A percentile compares a stretch with the other conserved stretches of the same genome.
Conservation (phyloP, 805 yeast species). For the Candida oleophila region DNA sequence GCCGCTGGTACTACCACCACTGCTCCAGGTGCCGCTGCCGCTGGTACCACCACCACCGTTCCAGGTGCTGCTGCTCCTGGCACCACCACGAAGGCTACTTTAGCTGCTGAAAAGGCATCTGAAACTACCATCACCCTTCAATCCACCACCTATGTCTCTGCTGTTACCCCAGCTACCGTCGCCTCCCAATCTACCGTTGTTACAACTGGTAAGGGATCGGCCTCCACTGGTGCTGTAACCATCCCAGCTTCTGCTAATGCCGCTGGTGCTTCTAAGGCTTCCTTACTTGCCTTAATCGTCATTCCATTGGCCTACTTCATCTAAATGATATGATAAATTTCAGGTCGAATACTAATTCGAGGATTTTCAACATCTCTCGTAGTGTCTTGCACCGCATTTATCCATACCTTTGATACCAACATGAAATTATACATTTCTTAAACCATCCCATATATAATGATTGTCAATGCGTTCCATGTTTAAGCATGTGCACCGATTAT, state of each 20-base stretch:
- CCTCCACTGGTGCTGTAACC: slow-evolving; percentile 10
- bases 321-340: slow-evolving; percentile 15
- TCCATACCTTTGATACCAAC: background rate
- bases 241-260: slow-evolving; percentile 16
- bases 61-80: slow-evolving; percentile 12
- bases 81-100: background rate
- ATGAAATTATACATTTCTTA: too few species aligned
- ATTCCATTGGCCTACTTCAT: slow-evolving; percentile 37
- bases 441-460: background rate
- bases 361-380: background rate
- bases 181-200: slow-evolving; percentile 7
- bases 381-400: background rate
- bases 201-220: slow-evolving; percentile 11
- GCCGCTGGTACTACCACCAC: slow-evolving; percentile 12
- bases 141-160: background rate
- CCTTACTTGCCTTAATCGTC: slow-evolving; percentile 27
- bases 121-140: slow-evolving; percentile 2
- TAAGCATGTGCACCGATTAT: background rate
- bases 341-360: background rate
- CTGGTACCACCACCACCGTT: slow-evolving; percentile 10
- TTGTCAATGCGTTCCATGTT: background rate
- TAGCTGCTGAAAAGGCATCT: background rate
- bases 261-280: slow-evolving; percentile 21
- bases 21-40: slow-evolving; percentile 13
- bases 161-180: slow-evolving; percentile 6